Evolutionary conservation across 176 grass and related monocot genomes (phyloP).

Genomic region (Hordeum marinum): DNA sequence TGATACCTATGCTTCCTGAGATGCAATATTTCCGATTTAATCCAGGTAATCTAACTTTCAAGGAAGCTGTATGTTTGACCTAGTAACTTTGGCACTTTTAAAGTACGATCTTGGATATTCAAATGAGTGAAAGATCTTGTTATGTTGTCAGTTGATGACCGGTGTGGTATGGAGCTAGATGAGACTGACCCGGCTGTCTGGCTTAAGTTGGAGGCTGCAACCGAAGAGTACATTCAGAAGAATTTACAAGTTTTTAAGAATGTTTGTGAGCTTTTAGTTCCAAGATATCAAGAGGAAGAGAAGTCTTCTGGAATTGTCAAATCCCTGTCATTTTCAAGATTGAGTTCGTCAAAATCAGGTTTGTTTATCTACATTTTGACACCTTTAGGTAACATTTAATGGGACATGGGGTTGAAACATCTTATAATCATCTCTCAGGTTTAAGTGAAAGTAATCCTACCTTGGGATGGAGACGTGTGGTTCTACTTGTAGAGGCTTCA

Average conservation of each 20-base stretch:
- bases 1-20: conserved; percentile 94
- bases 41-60: conserved; percentile 57
- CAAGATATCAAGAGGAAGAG: conserved; percentile 72
- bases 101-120: conserved; percentile 1
- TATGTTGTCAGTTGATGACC: conserved; percentile 81
- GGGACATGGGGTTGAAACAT: not conserved
- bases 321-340: conserved; percentile 63
- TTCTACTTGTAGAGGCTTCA: conserved; percentile 90
- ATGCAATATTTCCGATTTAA: conserved; percentile 99
- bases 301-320: conserved; percentile 59
- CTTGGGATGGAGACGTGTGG: conserved; percentile 89
- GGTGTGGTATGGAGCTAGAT: conserved; percentile 95
- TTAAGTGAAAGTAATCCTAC: conserved; percentile 68
- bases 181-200: conserved; percentile 90
- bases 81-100: not conserved
- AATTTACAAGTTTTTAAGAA: conserved; percentile 69
- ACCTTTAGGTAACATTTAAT: not conserved
- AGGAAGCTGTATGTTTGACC: conserved; percentile 1
- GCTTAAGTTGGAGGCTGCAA: conserved; percentile 93
- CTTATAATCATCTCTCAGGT: conserved; percentile 35
- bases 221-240: conserved; percentile 93
- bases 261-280: conserved; percentile 75
- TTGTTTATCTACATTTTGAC: conserved; percentile 10
- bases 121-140: conserved; percentile 16
- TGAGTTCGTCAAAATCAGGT: conserved; percentile 68